Conservation (phyloP, 2,329 filamentous ascomycete genomes). For the Pseudodiploospora longispora region DNA sequence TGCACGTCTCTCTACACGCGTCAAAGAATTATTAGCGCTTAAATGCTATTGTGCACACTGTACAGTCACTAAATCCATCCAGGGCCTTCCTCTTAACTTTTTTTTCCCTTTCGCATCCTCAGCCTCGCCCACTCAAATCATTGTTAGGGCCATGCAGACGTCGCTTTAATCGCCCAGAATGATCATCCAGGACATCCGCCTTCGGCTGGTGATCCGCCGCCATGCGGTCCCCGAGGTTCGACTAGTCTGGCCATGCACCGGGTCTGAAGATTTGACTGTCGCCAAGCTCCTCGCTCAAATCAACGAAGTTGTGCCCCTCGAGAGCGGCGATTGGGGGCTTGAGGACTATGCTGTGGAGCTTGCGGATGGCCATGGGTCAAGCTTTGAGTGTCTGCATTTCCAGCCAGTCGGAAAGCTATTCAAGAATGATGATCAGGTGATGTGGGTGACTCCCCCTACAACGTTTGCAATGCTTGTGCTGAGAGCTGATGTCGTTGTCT, state of each 20-base stretch:
- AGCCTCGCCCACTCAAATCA: background rate
- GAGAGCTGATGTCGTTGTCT: background rate
- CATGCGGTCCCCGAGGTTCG: slow-evolving; percentile 64
- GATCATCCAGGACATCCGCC: slow-evolving; percentile 46
- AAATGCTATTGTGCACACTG: too few species aligned
- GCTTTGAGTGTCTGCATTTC: slow-evolving; percentile 85
- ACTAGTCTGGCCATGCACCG: slow-evolving; percentile 61
- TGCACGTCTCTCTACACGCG: too few species aligned
- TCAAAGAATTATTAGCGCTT: too few species aligned
- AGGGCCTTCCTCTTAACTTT: background rate
- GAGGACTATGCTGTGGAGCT: slow-evolving; percentile 87
- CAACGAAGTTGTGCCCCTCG: slow-evolving; percentile 73
- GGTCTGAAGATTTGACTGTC: slow-evolving; percentile 57
- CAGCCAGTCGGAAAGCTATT: slow-evolving; percentile 61
- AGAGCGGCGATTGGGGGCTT: slow-evolving; percentile 73
- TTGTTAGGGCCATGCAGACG: slow-evolving; percentile 12
- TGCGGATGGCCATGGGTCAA: slow-evolving; percentile 40
- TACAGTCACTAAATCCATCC: too few species aligned
- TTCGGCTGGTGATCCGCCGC: slow-evolving; percentile 65
- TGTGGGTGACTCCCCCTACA: slow-evolving; percentile 45
- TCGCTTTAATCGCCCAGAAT: slow-evolving; percentile 13
- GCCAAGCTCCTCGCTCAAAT: slow-evolving; percentile 69
- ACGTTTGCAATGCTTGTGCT: background rate
- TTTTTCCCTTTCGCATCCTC: background rate
- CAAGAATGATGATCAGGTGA: slow-evolving; percentile 75